These are phyloP conservation scores for Xylaria grammica DNA, from an alignment of 495 filamentous ascomycete species.

Conservation along the genomic window DNA sequence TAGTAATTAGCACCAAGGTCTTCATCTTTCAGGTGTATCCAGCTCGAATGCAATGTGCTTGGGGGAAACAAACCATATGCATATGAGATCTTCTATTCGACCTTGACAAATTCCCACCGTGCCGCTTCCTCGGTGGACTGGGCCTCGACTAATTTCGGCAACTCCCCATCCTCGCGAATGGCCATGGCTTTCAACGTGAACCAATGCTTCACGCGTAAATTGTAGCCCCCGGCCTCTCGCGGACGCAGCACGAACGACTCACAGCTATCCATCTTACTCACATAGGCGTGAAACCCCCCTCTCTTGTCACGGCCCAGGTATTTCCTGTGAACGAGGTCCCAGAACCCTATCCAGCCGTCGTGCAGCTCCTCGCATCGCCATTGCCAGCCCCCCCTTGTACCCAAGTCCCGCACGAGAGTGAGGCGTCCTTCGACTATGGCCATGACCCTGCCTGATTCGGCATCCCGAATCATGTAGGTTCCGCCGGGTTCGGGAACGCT, in stretches of 20 bases:
- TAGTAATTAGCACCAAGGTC: too few relatives aligned
- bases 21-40: too few relatives aligned
- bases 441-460: not conserved
- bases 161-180: not conserved
- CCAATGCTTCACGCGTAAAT: not conserved
- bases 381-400: not conserved
- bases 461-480: not conserved
- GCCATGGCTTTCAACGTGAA: not conserved
- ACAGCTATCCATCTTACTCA: not conserved
- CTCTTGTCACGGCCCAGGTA: not conserved
- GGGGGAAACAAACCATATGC: too few relatives aligned
- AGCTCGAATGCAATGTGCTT: too few relatives aligned
- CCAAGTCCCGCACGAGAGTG: not conserved
- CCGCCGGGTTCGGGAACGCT: constrained; percentile 1
- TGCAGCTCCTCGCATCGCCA: not conserved
- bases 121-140: not conserved
- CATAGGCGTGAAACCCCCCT: not conserved
- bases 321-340: not conserved
- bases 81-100: too few relatives aligned
- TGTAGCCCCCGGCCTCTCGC: not conserved
- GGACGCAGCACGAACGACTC: not conserved
- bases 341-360: not conserved
- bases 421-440: not conserved
- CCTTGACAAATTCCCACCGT: not conserved
- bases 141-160: not conserved